Base-by-base conservation (phyloP, 2,329 filamentous ascomycete species). In the Tricladium varicosporioides region DNA sequence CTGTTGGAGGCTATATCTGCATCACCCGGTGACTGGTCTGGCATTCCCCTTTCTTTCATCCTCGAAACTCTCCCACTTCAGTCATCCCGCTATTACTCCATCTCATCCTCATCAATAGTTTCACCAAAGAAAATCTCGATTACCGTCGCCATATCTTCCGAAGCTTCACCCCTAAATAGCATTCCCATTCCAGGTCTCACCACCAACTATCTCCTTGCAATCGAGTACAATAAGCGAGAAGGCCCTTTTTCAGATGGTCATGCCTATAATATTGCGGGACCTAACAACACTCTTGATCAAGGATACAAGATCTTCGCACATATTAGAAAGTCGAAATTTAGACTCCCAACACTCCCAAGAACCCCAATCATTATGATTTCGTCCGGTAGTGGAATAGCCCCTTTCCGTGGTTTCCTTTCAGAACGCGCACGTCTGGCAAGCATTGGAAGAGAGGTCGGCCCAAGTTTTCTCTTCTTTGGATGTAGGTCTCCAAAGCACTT, bases 41-140 rank as follows among this genome's bases (percentile, higher is more conserved):
- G 78, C 8, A 68, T 86, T 0, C 75, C 80, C 0, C 73, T 87
- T 4, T 75, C 77, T 1, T 76, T 79, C 31, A 82, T 81, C 68
- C 75, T 87, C 14, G 75, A 78, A 42, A 80, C 81, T 69, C 77
- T 83, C 0, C 77, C 81, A 1, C 75, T 76, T 0, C 81, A 86
- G 75, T 78, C 81, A 11, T 75, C 83, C 9, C 80, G 83, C 3
- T 82, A 84, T 59, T 86, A 86, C 68, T 83, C 80, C 5, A 85
- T 86, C 57, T 85, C 82, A 0, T 84, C 80, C 0, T 84, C 82
- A 7, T 75, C 73, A 13, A 71, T 75, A 22, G 69, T 74, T 47
- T 0, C 78, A 74, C 1, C 73, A 77, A 10, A 72, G 66, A 60
- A 73, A 76, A 63, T 74, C 73, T 3, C 72, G 22, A 69, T 77